These are phyloP conservation scores for Mycena latifolia DNA, from an alignment of 768 basidiomycete genomes.

Conservation along the genomic window DNA sequence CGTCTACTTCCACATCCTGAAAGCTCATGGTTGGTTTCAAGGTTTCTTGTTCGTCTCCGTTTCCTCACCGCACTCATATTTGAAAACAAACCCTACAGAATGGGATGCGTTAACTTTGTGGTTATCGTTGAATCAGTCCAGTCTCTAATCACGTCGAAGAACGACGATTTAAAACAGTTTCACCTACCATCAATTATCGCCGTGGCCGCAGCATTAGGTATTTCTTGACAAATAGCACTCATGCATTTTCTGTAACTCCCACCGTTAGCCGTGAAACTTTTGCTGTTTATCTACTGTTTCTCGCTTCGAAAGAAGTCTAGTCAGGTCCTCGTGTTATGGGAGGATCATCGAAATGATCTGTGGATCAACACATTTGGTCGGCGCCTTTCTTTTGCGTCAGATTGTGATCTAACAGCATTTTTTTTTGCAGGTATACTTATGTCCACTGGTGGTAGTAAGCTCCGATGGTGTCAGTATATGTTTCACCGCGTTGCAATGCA, in stretches of 20 bases:
- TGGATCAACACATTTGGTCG: conserved; percentile 84
- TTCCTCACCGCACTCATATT: conserved; percentile 5
- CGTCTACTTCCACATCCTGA: not conserved
- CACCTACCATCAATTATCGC: conserved; percentile 88
- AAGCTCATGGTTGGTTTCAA: conserved; percentile 36
- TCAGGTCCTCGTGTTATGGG: conserved; percentile 96
- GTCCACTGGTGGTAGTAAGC: conserved; percentile 85
- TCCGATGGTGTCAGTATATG: conserved; percentile 79
- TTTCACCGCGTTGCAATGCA: conserved; percentile 21
- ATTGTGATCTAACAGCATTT: conserved; percentile 21
- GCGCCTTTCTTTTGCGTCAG: conserved; percentile 28
- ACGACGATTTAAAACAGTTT: conserved; percentile 68
- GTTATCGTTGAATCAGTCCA: conserved; percentile 90
- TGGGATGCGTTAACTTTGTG: conserved; percentile 93
- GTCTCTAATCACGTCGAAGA: conserved; percentile 69
- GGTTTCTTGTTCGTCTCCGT: conserved; percentile 55
- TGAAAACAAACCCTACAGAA: conserved; percentile 58
- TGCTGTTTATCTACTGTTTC: conserved; percentile 90
- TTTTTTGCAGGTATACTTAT: conserved; percentile 74
- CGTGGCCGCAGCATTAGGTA: conserved; percentile 87
- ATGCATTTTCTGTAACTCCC: conserved; percentile 11
- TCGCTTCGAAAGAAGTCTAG: conserved; percentile 84
- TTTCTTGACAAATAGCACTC: conserved; percentile 30
- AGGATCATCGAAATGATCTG: conserved; percentile 96
- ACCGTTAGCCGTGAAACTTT: conserved; percentile 78